Conservation (phyloP, 805 yeast genomes). For the Geotrichum ghanense region DNA sequence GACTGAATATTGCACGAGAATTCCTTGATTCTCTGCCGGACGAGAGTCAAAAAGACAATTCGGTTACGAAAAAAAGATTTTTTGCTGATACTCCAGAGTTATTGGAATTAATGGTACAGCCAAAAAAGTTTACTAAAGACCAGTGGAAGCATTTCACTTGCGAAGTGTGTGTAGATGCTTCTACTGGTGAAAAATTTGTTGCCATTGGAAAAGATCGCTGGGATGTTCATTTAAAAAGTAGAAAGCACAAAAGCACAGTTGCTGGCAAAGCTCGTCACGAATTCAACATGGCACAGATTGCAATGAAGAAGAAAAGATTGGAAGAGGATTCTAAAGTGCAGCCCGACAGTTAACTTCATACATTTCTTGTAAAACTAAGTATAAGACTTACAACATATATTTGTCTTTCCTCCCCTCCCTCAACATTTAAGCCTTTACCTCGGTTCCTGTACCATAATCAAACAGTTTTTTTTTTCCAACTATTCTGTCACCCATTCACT, state of each 20-base stretch:
- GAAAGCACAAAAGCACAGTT: slow-evolving; percentile 39
- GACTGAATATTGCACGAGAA: slow-evolving; percentile 34
- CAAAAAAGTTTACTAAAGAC: slow-evolving; percentile 13
- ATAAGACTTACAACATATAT: too few relatives aligned
- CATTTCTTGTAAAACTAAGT: too few relatives aligned
- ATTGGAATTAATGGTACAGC: slow-evolving; percentile 21
- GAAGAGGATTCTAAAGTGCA: too few relatives aligned
- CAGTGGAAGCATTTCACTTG: slow-evolving; percentile 66
- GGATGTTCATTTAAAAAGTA: slow-evolving; percentile 54
- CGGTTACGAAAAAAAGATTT: background rate
- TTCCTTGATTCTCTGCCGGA: slow-evolving; percentile 23
- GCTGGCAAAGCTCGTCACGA: slow-evolving; percentile 24
- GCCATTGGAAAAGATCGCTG: slow-evolving; percentile 67
- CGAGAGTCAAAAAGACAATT: background rate
- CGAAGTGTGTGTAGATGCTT: slow-evolving; percentile 44
- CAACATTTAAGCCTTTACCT: too few relatives aligned
- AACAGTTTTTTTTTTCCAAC: too few relatives aligned
- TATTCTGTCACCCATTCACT: too few relatives aligned
- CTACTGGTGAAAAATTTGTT: slow-evolving; percentile 42
- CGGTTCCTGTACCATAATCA: too few relatives aligned
- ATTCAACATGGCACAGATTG: background rate
- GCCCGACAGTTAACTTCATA: too few relatives aligned
- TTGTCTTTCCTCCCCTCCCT: too few relatives aligned
- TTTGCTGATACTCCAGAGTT: slow-evolving; percentile 28
- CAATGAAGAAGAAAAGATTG: background rate